Evolutionary conservation across 2,329 filamentous ascomycete genomes (phyloP).

Genomic region (Scleromitrula shiraiana): DNA sequence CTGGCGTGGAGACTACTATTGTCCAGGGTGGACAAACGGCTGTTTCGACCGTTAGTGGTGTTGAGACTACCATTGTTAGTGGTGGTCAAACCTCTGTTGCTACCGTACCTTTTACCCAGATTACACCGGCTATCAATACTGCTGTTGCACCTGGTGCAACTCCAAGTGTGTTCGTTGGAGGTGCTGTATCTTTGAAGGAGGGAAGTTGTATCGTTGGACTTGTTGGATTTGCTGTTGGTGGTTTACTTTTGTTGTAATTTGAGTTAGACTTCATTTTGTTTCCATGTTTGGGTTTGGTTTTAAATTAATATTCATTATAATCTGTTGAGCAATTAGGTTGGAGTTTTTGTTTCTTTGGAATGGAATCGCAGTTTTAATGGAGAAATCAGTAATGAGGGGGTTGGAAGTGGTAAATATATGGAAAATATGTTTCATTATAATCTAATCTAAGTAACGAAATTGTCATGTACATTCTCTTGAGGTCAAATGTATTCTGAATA

Average conservation of each 20-base stretch:
- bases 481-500: no score
- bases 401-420: background rate
- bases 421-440: background rate
- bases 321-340: background rate
- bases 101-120: no score
- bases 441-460: no score
- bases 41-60: background rate
- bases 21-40: no score
- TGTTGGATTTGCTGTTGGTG: background rate
- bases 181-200: background rate
- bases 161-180: background rate
- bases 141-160: background rate
- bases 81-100: background rate
- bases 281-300: background rate
- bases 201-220: slow-evolving; percentile 2
- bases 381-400: background rate
- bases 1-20: background rate
- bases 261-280: background rate
- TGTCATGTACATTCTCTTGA: no score
- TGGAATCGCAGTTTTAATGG: background rate
- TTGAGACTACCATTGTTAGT: no score
- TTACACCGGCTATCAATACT: no score
- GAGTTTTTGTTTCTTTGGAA: background rate
- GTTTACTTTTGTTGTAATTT: slow-evolving; percentile 4
- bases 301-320: background rate